Percentiles rank a stretch among this genome's conserved stretches.
Conservation (phyloP, 75 land plant species). For the Chamaecyparis obtusa region DNA sequence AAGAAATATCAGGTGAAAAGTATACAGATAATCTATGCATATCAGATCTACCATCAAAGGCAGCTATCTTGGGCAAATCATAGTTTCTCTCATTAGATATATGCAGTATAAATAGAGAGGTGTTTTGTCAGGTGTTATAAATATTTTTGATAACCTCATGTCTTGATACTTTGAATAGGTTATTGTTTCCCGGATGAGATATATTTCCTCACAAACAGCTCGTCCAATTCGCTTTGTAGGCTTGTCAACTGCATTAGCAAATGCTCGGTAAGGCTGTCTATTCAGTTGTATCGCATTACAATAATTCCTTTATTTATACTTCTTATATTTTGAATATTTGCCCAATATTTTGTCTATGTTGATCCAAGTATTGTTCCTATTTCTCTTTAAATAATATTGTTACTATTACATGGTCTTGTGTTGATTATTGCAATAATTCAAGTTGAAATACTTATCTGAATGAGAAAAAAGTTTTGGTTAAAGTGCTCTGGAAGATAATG, state of each 20-base stretch:
- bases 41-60: not conserved
- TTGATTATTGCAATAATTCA: not conserved
- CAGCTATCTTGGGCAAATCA: not conserved
- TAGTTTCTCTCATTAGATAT: not conserved
- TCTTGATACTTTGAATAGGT: conserved; percentile 49
- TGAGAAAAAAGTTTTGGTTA: not conserved
- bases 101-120: not conserved
- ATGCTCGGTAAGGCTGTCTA: conserved; percentile 71
- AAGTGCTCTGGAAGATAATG: not conserved
- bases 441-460: not conserved
- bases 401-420: not conserved
- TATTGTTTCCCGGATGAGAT: conserved; percentile 98
- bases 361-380: not conserved
- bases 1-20: not conserved
- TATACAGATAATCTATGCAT: not conserved
- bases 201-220: conserved; percentile 96
- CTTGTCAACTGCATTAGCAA: conserved; percentile 97
- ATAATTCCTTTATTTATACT: not conserved
- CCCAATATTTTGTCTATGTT: not conserved
- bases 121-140: not conserved
- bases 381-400: not conserved
- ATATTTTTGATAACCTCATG: not conserved
- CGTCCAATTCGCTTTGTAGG: conserved; percentile 87
- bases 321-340: not conserved
- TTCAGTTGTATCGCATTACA: not conserved